Evolutionary conservation across 352 stramenopile genomes (phyloP).

Genomic region (Pythium apleroticum): DNA sequence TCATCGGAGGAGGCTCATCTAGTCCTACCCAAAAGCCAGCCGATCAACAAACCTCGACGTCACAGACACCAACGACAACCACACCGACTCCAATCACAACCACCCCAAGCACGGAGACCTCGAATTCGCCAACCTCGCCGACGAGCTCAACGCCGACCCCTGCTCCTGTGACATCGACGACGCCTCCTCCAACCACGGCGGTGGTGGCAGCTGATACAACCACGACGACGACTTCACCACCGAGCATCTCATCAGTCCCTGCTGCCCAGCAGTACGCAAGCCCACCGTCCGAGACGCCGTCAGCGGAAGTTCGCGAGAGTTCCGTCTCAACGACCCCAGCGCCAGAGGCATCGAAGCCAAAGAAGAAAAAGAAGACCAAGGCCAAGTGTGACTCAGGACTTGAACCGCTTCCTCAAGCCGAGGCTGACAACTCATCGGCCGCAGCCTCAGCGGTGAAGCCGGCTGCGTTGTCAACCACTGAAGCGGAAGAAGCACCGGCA

Average conservation of each 20-base stretch:
- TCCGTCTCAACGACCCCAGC: background rate
- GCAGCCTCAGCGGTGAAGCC: background rate
- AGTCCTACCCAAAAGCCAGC: background rate
- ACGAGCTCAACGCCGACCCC: background rate
- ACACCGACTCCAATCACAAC: slow-evolving; percentile 1
- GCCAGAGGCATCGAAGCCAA: background rate
- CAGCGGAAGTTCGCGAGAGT: background rate
- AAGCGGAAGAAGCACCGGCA: background rate
- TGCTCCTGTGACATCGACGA: background rate
- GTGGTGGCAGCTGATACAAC: background rate
- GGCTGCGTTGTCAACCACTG: background rate
- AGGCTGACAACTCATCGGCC: background rate
- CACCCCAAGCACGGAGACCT: background rate
- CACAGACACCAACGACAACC: slow-evolving; percentile 6
- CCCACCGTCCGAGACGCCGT: background rate
- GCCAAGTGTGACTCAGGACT: background rate
- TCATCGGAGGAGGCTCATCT: slow-evolving; percentile 35
- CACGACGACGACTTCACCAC: background rate
- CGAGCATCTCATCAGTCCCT: background rate
- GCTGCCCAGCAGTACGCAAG: background rate
- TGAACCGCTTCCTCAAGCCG: background rate
- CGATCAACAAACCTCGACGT: background rate
- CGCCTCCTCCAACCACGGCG: background rate
- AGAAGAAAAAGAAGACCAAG: background rate
- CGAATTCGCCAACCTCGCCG: background rate